Evolutionary conservation across 2,329 filamentous ascomycete species (phyloP).

Genomic region (Neophaeococcomyces mojaviensis): DNA sequence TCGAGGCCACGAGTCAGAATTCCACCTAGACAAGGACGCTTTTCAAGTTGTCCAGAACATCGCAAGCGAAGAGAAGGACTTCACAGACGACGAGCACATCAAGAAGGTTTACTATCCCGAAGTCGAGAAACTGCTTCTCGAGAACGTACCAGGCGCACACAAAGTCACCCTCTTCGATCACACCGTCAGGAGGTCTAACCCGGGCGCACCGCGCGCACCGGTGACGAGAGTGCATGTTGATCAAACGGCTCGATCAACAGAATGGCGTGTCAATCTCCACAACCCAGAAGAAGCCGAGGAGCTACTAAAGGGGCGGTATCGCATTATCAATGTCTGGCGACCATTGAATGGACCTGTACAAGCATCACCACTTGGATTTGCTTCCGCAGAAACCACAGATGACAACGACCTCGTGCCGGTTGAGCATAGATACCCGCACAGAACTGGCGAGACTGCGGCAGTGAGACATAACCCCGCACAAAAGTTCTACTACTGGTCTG

Average conservation of each 20-base stretch:
- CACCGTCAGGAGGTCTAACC: constrained; percentile 64
- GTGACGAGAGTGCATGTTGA: constrained; percentile 74
- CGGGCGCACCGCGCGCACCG: constrained; percentile 56
- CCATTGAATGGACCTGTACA: constrained; percentile 54
- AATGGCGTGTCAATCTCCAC: constrained; percentile 60
- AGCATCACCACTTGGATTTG: constrained; percentile 50
- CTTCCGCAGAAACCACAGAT: constrained; percentile 47
- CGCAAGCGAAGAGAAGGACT: constrained; percentile 50
- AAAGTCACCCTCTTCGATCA: constrained; percentile 76
- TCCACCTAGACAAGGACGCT: constrained; percentile 64
- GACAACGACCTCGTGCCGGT: constrained; percentile 62
- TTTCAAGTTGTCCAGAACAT: constrained; percentile 60
- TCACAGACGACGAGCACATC: constrained; percentile 63
- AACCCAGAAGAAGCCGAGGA: constrained; percentile 59
- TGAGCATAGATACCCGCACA: constrained; percentile 64
- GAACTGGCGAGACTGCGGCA: constrained; percentile 66
- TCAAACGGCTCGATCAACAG: constrained; percentile 62
- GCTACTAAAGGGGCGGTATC: constrained; percentile 61
- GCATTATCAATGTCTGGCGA: constrained; percentile 84
- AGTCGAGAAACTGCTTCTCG: constrained; percentile 63
- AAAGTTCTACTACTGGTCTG: constrained; percentile 72
- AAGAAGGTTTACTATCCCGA: constrained; percentile 73
- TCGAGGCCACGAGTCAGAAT: constrained; percentile 60
- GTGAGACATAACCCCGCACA: constrained; percentile 57
- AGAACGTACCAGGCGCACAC: constrained; percentile 57